phyloP scores from a whole-genome alignment of 495 filamentous ascomycete genomes.

The Extremus antarcticus region DNA sequence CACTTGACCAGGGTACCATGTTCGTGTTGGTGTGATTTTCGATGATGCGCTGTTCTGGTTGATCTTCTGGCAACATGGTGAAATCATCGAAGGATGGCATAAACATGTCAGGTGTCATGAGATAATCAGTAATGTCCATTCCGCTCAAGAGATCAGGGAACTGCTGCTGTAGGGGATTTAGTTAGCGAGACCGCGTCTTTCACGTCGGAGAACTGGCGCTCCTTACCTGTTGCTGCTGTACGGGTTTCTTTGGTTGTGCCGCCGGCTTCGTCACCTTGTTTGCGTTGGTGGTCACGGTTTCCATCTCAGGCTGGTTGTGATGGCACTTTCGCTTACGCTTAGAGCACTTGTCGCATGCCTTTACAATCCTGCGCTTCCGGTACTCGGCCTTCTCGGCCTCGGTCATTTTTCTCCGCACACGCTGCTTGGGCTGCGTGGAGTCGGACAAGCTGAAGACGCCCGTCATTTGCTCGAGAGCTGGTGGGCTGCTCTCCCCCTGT shows the following conservation, averaged over 20 bases:
- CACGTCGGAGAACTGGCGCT: neutral
- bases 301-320: conserved; percentile 19
- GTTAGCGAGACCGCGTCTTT: too few species aligned
- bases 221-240: neutral
- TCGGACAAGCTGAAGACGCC: conserved; percentile 17
- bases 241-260: neutral
- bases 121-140: neutral
- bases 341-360: conserved; percentile 17
- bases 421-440: conserved; percentile 12
- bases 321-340: conserved; percentile 18
- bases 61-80: conserved; percentile 1
- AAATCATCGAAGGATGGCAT: conserved; percentile 12
- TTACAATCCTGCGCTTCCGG: conserved; percentile 16
- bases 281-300: conserved; percentile 5
- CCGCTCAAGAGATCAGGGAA: neutral
- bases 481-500: conserved; percentile 1
- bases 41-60: neutral
- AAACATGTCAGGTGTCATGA: conserved; percentile 6
- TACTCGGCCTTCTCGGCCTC: conserved; percentile 20
- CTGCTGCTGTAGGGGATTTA: neutral
- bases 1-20: neutral
- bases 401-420: conserved; percentile 17
- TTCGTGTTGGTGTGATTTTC: neutral
- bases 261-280: conserved; percentile 9
- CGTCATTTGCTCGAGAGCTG: conserved; percentile 15